These are phyloP conservation scores for Neonectria sp. DNA, from an alignment of 2,329 filamentous ascomycete species.

Conservation along the genomic window DNA sequence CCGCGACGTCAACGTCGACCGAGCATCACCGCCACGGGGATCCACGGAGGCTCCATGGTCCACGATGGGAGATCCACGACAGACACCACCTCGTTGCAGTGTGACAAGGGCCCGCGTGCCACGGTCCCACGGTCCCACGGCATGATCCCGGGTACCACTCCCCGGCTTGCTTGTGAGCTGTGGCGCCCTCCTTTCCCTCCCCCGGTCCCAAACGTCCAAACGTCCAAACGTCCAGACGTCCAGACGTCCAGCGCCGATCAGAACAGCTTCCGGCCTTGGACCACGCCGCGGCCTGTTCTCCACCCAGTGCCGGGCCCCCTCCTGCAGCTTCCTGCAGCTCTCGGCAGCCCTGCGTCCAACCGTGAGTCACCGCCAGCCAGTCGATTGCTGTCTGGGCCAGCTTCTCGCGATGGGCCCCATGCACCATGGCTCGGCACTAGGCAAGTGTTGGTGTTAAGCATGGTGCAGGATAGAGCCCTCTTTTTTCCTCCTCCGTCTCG, in stretches of 20 bases:
- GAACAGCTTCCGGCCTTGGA: not conserved
- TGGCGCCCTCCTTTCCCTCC: too few relatives aligned
- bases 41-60: conserved; percentile 12
- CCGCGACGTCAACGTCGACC: conserved; percentile 26
- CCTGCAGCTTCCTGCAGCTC: conserved; percentile 24
- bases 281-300: conserved; percentile 7
- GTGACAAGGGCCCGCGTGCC: too few relatives aligned
- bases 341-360: conserved; percentile 23
- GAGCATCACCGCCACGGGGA: conserved; percentile 31
- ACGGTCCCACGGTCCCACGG: too few relatives aligned
- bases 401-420: conserved; percentile 46
- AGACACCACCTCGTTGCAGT: not conserved
- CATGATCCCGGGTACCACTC: too few relatives aligned
- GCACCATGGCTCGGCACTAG: conserved; percentile 35
- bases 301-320: conserved; percentile 31
- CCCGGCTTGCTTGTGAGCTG: too few relatives aligned
- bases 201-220: too few relatives aligned
- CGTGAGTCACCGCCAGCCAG: conserved; percentile 48
- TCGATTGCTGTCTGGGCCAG: conserved; percentile 38
- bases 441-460: conserved; percentile 28
- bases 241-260: conserved; percentile 2
- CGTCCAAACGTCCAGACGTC: not conserved
- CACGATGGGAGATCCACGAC: not conserved
- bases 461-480: conserved; percentile 13
- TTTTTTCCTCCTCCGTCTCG: not conserved